Evolutionary conservation across 305 asterid genomes (phyloP).

Genomic region (Withania somnifera): DNA sequence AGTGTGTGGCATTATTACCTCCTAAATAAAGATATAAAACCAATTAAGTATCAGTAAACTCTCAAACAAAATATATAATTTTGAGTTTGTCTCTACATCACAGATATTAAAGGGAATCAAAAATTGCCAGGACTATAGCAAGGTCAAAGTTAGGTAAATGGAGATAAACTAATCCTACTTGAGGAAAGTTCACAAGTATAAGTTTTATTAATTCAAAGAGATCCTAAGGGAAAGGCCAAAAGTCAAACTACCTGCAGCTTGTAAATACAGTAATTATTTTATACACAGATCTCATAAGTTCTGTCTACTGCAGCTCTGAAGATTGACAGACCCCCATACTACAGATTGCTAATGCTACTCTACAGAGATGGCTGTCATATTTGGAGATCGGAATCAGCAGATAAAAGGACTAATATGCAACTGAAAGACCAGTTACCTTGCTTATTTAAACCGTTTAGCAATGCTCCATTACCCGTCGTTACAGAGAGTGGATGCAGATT

Average conservation of each 20-base stretch:
- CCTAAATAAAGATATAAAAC: background rate
- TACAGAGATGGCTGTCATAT: background rate
- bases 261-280: background rate
- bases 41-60: background rate
- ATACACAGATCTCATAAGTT: background rate
- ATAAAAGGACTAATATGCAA: background rate
- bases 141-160: background rate
- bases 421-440: slow-evolving; percentile 4
- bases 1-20: background rate
- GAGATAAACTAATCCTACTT: background rate
- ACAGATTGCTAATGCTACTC: background rate
- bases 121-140: background rate
- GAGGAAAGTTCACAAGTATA: background rate
- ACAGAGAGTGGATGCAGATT: slow-evolving; percentile 8
- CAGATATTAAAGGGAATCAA: background rate
- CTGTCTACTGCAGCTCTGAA: background rate
- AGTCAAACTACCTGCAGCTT: background rate
- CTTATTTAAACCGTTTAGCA: slow-evolving; percentile 1
- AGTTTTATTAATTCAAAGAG: background rate
- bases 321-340: background rate
- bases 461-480: background rate
- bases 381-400: background rate
- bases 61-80: background rate
- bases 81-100: background rate
- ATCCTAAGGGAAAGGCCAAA: background rate